A percentile compares a stretch with the other conserved stretches of the same genome.
Conservation (phyloP, 768 basidiomycete genomes). For the Russula abietina region DNA sequence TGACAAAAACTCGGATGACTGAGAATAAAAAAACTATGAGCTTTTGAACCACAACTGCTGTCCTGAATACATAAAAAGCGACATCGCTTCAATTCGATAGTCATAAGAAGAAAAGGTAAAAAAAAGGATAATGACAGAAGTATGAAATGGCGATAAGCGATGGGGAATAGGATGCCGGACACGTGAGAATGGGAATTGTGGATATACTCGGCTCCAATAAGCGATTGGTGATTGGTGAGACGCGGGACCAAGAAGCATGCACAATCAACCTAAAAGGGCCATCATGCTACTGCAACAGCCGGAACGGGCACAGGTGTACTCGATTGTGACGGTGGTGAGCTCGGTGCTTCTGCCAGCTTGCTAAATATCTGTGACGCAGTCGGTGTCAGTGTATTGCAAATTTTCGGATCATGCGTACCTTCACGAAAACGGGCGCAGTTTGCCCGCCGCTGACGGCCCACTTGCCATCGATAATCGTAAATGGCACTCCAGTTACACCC, state of each 20-base stretch:
- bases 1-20: not conserved
- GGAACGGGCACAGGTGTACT: constrained; percentile 13
- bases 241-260: not conserved
- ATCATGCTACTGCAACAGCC: constrained; percentile 21
- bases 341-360: constrained; percentile 19
- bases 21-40: too few relatives aligned
- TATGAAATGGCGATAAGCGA: not conserved
- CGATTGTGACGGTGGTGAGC: constrained; percentile 11
- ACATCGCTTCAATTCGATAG: not conserved
- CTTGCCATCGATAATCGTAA: constrained; percentile 71
- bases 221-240: not conserved
- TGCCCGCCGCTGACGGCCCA: constrained; percentile 76
- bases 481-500: constrained; percentile 74
- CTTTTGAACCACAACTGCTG: not conserved
- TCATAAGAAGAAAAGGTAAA: not conserved
- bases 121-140: not conserved
- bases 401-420: constrained; percentile 38
- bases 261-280: not conserved
- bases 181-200: constrained; percentile 5
- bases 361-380: constrained; percentile 19
- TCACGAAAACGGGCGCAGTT: constrained; percentile 60
- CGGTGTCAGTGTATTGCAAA: not conserved
- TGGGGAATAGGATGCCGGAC: not conserved
- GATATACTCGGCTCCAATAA: constrained; percentile 20
- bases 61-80: not conserved